Evolutionary conservation across 2,329 filamentous ascomycete genomes (phyloP), one percentile per base, ranked within the genome.

Genomic region (Capronia coronata): DNA sequence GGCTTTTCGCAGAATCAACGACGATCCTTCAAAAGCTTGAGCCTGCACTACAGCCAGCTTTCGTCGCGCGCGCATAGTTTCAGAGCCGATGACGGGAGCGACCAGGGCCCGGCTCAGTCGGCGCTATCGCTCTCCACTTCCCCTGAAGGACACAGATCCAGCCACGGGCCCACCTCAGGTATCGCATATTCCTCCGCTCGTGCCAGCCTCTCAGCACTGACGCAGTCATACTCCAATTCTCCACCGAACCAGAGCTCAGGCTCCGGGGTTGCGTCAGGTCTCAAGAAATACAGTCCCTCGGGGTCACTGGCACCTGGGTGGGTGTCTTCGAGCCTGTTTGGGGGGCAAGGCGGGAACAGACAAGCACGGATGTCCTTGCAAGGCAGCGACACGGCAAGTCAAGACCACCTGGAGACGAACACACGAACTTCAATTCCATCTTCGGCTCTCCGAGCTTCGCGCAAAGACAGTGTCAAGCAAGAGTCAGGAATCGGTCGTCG

Each of bases 171-270:
- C 13, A 49, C 25, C 34, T 49, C 53, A 1, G 47, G 44, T 35
- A 43, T 46, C 10, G 49, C 49, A 16, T 53, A 55, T 42, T 45
- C 56, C 18, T 41, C 51, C 11, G 52, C 56, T 27, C 53, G 50
- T 14, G 58, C 58, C 10, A 61, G 58, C 39, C 43, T 61, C 5
- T 55, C 56, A n/a, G 53, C 57, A 2, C 43, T 59, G 42, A 58
- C 57, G 16, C 59, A 56, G 35, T 57, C 59, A 9, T 59, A 55
- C 41, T 54, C 57, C n/a, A 49, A 51, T 22, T 62, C 60, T 19
- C 57, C 60, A 29, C 54, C 59, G n/a, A 56, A 46, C 37, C 56
- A 59, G 10, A 43, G n/a, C 41, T 37, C 52, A 13, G 21, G 43
- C 21, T 44, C 53, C n/a, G 38, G 41, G 9, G 21, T 46, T 35